Evolutionary conservation across 805 yeast species (phyloP), one percentile per base, ranked within the genome.

Genomic region (Pichia phayaonensis): DNA sequence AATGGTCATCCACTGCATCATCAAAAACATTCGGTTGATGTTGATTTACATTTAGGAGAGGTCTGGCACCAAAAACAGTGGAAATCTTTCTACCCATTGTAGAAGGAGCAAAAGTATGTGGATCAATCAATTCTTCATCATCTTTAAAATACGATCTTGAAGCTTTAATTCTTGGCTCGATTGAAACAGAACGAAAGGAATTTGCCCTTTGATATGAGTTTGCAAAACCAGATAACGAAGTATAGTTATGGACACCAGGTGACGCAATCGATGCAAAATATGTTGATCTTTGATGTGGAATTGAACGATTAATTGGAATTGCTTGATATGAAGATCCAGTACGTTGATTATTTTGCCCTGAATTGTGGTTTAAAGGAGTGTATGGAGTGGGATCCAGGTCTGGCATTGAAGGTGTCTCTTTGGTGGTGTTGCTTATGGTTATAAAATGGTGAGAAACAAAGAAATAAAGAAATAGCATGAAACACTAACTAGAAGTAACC

Each of bases 191-290:
- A 45, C 76, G 72, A 63, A 75, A 77, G 3, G 89, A 79, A 63
- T 86, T 92, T 1, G 95, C 94, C 62, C 96, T 75, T 40, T 81
- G 77, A 61, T 76, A 80, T 0, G 95, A 87, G 15, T 86, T 79
- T 1, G 95, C 95, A 67, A 88, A 88, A 49, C 86, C 80, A 51
- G 83, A 81, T 41, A 88, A 63, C 1, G 94, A 84, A 15, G 38
- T 34, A 34, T 34, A 34, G n/a, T 46, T 46, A 2, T 43, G 23
- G 8, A 18, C 34, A n/a, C 45, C 40, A 8, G 54, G 46, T 18
- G 53, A 48, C 11, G 50, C 43, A n/a, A 49, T 45, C 1, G 56
- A 36, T 2, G 50, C 42, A 27, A 52, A 44, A 23, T 38, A 34
- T 4, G 26, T 40, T 10, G 54, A 53, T 12, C 47, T 20, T 15